These are phyloP conservation scores for Xanthoconium separans DNA, from an alignment of 1,284 basidiomycete species.

Conservation along the genomic window DNA sequence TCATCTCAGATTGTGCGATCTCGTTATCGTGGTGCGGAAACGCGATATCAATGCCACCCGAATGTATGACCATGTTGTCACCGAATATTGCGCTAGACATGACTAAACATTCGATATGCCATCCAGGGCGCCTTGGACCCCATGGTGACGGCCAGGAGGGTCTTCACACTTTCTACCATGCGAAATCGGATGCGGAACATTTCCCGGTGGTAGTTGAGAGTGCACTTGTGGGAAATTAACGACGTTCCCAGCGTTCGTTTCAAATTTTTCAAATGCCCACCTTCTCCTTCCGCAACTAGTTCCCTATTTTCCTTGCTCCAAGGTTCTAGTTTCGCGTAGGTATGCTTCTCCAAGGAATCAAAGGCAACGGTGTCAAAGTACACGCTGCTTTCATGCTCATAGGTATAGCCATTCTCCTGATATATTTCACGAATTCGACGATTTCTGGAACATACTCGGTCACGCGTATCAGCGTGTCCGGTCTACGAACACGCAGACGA, in stretches of 20 bases:
- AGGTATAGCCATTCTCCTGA: constrained; percentile 88
- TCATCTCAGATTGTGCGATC: constrained; percentile 93
- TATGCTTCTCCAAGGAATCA: constrained; percentile 70
- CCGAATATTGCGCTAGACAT: constrained; percentile 97
- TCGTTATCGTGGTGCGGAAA: constrained; percentile 99
- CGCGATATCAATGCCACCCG: constrained; percentile 93
- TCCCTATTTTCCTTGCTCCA: constrained; percentile 94
- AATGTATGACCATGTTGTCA: constrained; percentile 95
- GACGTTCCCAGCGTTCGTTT: constrained; percentile 1
- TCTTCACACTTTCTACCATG: constrained; percentile 98
- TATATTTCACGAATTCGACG: constrained; percentile 83
- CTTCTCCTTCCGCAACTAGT: constrained; percentile 92
- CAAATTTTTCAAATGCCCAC: constrained; percentile 36
- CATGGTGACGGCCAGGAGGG: constrained; percentile 96
- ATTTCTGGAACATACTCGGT: constrained; percentile 98
- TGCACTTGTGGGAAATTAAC: constrained; percentile 45
- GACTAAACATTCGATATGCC: constrained; percentile 99
- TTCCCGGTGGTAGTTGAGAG: constrained; percentile 61
- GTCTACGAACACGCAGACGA: constrained; percentile 81
- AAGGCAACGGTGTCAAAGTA: constrained; percentile 95
- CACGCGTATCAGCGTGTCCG: constrained; percentile 92
- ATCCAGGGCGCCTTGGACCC: constrained; percentile 96
- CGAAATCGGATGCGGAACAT: constrained; percentile 84
- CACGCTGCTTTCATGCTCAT: constrained; percentile 85
- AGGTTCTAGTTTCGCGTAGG: constrained; percentile 95